Evolutionary conservation across 108 stramenopile species (phyloP).

Genomic region (Discostella stelligeroides): DNA sequence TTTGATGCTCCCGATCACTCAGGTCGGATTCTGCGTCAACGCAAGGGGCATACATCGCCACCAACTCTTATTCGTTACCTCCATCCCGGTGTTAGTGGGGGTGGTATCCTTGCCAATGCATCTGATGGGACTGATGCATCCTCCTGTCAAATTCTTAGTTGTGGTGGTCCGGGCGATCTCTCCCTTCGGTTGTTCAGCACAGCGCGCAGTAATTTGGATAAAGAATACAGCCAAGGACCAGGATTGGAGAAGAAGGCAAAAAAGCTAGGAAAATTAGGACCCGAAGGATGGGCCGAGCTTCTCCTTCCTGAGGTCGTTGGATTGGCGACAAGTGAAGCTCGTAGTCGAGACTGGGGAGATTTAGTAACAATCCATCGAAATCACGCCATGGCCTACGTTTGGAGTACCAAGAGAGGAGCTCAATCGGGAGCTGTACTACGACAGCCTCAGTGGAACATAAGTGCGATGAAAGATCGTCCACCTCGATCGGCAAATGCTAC

Average conservation of each 20-base stretch:
- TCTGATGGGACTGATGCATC: conserved; percentile 82
- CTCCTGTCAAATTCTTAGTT: conserved; percentile 80
- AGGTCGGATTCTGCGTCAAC: conserved; percentile 67
- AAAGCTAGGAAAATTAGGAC: conserved; percentile 59
- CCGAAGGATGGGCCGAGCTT: conserved; percentile 59
- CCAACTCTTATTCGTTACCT: conserved; percentile 72
- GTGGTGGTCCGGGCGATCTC: conserved; percentile 64
- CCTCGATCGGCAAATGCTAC: conserved; percentile 71
- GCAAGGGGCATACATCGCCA: conserved; percentile 80
- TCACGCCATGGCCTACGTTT: conserved; percentile 89
- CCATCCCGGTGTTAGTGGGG: conserved; percentile 64
- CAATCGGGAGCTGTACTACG: conserved; percentile 82
- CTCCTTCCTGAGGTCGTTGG: conserved; percentile 72
- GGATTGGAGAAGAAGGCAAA: conserved; percentile 77
- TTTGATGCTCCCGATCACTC: conserved; percentile 89
- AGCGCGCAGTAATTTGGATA: conserved; percentile 78
- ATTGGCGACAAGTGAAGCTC: conserved; percentile 66
- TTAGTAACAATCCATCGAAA: conserved; percentile 86
- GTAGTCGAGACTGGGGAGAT: conserved; percentile 85
- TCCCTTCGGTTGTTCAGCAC: conserved; percentile 83
- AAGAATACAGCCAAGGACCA: conserved; percentile 84
- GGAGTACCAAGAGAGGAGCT: conserved; percentile 74
- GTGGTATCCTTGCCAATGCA: conserved; percentile 62
- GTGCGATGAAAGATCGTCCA: conserved; percentile 79
- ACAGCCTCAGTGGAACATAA: conserved; percentile 83